Evolutionary conservation across 1,284 basidiomycete species (phyloP), one percentile per base, ranked within the genome.

Genomic region (Apiotrichum mycotoxinovorans): DNA sequence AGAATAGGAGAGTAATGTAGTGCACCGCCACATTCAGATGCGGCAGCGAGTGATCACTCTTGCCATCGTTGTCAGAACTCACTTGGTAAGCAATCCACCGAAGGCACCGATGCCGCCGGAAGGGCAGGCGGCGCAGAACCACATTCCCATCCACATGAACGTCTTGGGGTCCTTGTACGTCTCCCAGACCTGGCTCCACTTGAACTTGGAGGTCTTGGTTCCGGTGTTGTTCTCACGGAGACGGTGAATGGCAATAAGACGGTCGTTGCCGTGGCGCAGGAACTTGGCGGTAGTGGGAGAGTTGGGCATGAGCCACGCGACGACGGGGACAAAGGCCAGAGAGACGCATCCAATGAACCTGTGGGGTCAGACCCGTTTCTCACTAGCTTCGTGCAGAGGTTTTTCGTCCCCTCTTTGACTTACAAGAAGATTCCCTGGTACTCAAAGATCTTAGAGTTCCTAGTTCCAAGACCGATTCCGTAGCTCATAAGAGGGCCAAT

Each of bases 321-420:
- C 77, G 51, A 82, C 58, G 0, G 80, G 81, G 18, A 78, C 79
- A 34, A 72, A 70, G n/a, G 72, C 76, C 22, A 81, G 64, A 9
- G 81, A 80, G 44, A 82, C 62, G 11, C 76, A 67, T 33, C 81
- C 82, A 55, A 81, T 80, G 70, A 82, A 82, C 20, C 40, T 42
- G 20, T 42, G 30, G 30, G 5, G 30, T 30, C 30, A 30, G 30
- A 5, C 8, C 40, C 17, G 20, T 9, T 23, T n/a, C n/a, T n/a
- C n/a, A n/a, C 20, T 42, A 23, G n/a, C 20, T 23, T 9, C 4
- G 10, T 23, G 40, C 10, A 8, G 40, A 23, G 8, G 20, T 15
- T 23, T 22, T 10, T 23, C 2, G 23, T 22, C 2, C 12, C 12
- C 2, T 11, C 12, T 11, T 15, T 3, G 8, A 42, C 40, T 15